phyloP scores from a whole-genome alignment of 2,329 filamentous ascomycete genomes.

The Thyridium curvatum region DNA sequence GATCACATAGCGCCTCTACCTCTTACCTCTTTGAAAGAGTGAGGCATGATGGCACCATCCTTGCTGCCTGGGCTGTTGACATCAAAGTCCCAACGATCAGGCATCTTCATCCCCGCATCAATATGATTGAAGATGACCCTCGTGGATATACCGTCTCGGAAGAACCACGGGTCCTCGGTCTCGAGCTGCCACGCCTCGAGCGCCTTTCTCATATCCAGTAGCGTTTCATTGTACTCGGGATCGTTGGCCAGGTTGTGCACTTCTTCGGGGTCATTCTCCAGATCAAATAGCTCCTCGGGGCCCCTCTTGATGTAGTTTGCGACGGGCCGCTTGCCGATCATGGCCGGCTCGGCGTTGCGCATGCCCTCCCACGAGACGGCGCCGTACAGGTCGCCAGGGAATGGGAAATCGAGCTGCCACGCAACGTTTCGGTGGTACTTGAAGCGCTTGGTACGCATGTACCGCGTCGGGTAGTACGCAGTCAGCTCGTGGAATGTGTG shows the following conservation, averaged over 20 bases:
- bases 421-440: constrained; percentile 41
- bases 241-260: constrained; percentile 13
- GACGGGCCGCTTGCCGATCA: constrained; percentile 31
- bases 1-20: too few relatives aligned
- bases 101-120: too few relatives aligned
- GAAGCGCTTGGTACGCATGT: constrained; percentile 28
- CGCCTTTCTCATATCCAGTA: constrained; percentile 21
- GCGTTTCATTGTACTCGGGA: constrained; percentile 17
- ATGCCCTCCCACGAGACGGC: constrained; percentile 32
- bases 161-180: constrained; percentile 20
- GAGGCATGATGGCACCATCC: too few relatives aligned
- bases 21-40: too few relatives aligned
- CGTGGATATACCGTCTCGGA: constrained; percentile 9
- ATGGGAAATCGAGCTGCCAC: constrained; percentile 38
- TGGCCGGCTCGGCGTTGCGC: constrained; percentile 24
- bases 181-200: constrained; percentile 20
- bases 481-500: constrained; percentile 42
- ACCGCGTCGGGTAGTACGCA: constrained; percentile 40
- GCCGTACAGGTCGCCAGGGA: constrained; percentile 36
- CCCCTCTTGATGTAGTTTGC: constrained; percentile 35
- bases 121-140: too few relatives aligned
- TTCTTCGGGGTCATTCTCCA: constrained; percentile 31
- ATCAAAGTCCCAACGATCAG: too few relatives aligned
- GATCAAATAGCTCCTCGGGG: constrained; percentile 40
- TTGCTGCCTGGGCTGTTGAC: too few relatives aligned